Percentiles rank a stretch among this genome's conserved stretches.
phyloP scores from a whole-genome alignment of 2,329 filamentous ascomycete genomes.

The Atkinsonella hypoxylon region DNA sequence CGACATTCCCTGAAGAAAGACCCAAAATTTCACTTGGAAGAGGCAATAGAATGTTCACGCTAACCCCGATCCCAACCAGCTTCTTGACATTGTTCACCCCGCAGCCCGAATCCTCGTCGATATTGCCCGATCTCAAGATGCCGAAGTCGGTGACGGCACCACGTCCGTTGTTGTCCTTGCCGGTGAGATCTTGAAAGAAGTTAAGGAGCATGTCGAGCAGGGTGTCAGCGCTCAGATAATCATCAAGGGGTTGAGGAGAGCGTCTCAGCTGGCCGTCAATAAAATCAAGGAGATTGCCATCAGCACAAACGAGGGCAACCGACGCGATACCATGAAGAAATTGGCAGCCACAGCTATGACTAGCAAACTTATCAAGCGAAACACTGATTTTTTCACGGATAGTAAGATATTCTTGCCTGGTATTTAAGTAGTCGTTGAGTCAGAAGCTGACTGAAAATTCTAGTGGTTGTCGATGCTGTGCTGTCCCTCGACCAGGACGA shows the following conservation, averaged over 20 bases:
- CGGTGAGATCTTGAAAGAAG: conserved; percentile 95
- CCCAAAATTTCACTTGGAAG: not conserved
- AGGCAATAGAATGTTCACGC: not conserved
- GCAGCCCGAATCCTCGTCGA: conserved; percentile 95
- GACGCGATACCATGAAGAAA: conserved; percentile 78
- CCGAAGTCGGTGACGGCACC: conserved; percentile 95
- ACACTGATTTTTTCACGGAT: conserved; percentile 94
- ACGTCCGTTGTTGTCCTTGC: conserved; percentile 95
- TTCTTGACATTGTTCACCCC: conserved; percentile 96
- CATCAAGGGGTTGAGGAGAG: conserved; percentile 86
- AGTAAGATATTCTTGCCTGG: conserved; percentile 41
- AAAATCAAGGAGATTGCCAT: conserved; percentile 98
- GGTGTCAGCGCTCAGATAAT: conserved; percentile 96
- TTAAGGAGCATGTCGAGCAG: conserved; percentile 92
- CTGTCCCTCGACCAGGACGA: conserved; percentile 92
- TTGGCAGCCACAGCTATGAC: conserved; percentile 96
- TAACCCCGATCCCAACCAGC: conserved; percentile 32
- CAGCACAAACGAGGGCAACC: conserved; percentile 68
- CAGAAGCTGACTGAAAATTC: conserved; percentile 15
- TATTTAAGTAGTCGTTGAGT: not conserved
- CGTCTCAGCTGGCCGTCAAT: conserved; percentile 85
- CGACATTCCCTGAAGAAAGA: conserved; percentile 3
- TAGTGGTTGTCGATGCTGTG: conserved; percentile 96
- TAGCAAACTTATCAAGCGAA: conserved; percentile 97
- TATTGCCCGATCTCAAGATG: conserved; percentile 96